Conservation (phyloP, 441 rosid genomes). For the Sinapis alba region DNA sequence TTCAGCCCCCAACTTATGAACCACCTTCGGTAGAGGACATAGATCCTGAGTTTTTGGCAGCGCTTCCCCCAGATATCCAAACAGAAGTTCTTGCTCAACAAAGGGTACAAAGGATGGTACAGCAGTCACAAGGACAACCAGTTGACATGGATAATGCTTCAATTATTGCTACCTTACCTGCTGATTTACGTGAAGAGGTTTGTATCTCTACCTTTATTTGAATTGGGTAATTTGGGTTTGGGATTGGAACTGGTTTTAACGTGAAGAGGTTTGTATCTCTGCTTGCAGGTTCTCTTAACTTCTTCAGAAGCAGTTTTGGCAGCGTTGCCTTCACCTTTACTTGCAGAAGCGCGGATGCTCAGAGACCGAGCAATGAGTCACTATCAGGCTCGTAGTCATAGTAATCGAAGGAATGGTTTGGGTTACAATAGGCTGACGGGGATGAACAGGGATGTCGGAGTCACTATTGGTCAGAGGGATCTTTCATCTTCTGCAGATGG, state of each 20-base stretch:
- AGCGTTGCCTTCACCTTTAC: constrained; percentile 87
- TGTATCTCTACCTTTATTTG: constrained; percentile 31
- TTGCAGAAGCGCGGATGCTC: constrained; percentile 97
- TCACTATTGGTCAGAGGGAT: constrained; percentile 74
- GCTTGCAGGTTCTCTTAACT: constrained; percentile 84
- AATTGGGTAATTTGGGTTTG: constrained; percentile 12
- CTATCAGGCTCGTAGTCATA: constrained; percentile 90
- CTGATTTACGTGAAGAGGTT: constrained; percentile 99
- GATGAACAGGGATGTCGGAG: constrained; percentile 97
- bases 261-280: not conserved
- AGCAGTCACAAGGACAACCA: constrained; percentile 94
- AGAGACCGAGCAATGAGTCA: constrained; percentile 99
- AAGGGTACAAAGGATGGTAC: constrained; percentile 89
- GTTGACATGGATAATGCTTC: constrained; percentile 99
- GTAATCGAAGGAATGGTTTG: constrained; percentile 84
- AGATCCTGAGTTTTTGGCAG: constrained; percentile 98
- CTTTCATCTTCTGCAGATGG: constrained; percentile 66
- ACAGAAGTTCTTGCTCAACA: constrained; percentile 99
- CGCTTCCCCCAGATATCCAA: constrained; percentile 98
- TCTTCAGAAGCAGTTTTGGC: constrained; percentile 97
- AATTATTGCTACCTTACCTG: constrained; percentile 97
- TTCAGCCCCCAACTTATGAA: constrained; percentile 81
- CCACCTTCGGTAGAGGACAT: constrained; percentile 94
- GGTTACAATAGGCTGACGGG: constrained; percentile 91
- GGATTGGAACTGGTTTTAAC: constrained; percentile 18